Conservation (phyloP, 441 rosid species). For the Heliophila coronopifolia region DNA sequence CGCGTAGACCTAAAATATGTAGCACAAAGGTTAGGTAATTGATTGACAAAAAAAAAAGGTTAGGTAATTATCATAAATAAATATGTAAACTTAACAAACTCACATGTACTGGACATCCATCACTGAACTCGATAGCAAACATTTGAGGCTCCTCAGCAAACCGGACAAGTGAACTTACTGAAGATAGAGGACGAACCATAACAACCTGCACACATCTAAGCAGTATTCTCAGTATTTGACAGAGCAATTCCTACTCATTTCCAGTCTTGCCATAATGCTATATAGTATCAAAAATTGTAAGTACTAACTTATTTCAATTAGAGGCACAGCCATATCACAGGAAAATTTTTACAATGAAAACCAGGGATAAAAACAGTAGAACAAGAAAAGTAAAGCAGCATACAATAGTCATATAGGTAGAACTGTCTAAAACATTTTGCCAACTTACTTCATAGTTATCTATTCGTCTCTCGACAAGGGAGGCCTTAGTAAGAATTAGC, state of each 20-base stretch:
- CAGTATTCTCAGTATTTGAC: slow-evolving; percentile 65
- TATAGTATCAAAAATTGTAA: slow-evolving; percentile 1
- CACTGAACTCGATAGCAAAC: slow-evolving; percentile 95
- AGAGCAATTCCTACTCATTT: slow-evolving; percentile 13
- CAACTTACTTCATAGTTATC: slow-evolving; percentile 99
- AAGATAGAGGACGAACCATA: slow-evolving; percentile 85
- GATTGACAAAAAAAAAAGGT: too few species aligned
- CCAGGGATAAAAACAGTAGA: not conserved
- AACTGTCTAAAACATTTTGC: slow-evolving; percentile 18
- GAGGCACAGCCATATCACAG: not conserved
- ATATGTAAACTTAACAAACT: slow-evolving; percentile 33
- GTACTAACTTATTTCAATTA: slow-evolving; percentile 10
- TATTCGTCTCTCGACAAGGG: slow-evolving; percentile 91
- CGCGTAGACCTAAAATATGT: slow-evolving; percentile 63
- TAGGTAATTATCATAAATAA: slow-evolving; percentile 25
- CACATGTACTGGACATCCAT: slow-evolving; percentile 97
- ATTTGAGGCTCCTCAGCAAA: slow-evolving; percentile 99
- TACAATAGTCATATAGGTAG: not conserved
- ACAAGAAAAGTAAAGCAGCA: not conserved
- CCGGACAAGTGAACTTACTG: slow-evolving; percentile 88
- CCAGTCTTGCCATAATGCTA: not conserved
- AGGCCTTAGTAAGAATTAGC: slow-evolving; percentile 81
- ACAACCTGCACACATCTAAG: slow-evolving; percentile 99
- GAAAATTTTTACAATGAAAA: not conserved
- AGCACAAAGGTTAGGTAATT: slow-evolving; percentile 31